Evolutionary conservation across 345 rosid genomes (phyloP).

Genomic region (Pugionium cornutum): DNA sequence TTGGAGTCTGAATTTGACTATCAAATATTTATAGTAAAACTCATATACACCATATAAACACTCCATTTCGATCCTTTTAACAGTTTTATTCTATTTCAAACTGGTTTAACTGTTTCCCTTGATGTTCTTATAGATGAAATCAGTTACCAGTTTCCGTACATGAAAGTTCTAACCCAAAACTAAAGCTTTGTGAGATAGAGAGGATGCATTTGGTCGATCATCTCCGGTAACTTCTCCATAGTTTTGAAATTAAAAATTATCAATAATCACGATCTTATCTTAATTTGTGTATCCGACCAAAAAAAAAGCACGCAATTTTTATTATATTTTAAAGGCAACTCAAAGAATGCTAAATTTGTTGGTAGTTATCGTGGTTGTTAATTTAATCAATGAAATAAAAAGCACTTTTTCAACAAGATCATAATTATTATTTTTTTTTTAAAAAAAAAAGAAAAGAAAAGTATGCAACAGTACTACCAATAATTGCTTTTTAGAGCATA

Average conservation of each 20-base stretch:
- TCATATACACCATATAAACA: no score
- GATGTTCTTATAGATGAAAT: no score
- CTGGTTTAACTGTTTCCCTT: no score
- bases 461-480: neutral
- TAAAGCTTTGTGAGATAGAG: neutral
- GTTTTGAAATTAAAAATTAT: neutral
- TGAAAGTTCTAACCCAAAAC: neutral
- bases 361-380: conserved; percentile 42
- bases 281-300: conserved; percentile 31
- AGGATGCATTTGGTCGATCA: neutral
- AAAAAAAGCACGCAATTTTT: neutral
- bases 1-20: no score
- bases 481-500: conserved; percentile 34
- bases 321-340: conserved; percentile 10
- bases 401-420: conserved; percentile 24
- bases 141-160: no score
- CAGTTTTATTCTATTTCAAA: no score
- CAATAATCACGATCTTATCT: conserved; percentile 22
- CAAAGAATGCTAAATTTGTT: conserved; percentile 28
- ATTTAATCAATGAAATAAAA: conserved; percentile 33
- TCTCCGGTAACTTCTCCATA: neutral
- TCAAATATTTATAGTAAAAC: no score
- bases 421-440: neutral
- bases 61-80: no score
- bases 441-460: neutral